Conservation (phyloP, 2,329 filamentous ascomycete species). For the Alternaria brassicicola region DNA sequence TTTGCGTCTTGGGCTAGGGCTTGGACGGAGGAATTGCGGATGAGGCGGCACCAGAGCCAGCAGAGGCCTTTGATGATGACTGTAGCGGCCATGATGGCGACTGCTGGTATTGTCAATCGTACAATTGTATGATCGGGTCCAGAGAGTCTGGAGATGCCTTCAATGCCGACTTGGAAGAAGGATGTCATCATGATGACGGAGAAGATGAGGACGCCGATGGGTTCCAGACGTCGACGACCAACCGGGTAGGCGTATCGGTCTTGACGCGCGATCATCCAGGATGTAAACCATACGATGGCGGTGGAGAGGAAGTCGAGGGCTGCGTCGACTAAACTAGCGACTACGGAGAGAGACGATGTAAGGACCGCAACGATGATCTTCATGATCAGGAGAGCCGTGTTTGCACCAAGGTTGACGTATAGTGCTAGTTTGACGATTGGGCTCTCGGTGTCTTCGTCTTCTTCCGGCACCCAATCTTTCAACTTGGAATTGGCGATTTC, state of each 20-base stretch:
- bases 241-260: slow-evolving; percentile 79
- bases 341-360: slow-evolving; percentile 80
- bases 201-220: slow-evolving; percentile 79
- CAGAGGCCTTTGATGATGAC: slow-evolving; percentile 81
- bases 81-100: slow-evolving; percentile 80
- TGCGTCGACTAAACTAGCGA: slow-evolving; percentile 80
- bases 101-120: slow-evolving; percentile 72
- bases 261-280: slow-evolving; percentile 72
- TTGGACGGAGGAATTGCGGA: slow-evolving; percentile 85
- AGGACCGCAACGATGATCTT: slow-evolving; percentile 79
- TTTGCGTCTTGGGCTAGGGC: slow-evolving; percentile 72
- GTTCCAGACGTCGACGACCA: slow-evolving; percentile 77
- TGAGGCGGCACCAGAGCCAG: slow-evolving; percentile 86
- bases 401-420: slow-evolving; percentile 82
- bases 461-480: slow-evolving; percentile 70
- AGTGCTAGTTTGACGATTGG: slow-evolving; percentile 85
- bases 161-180: slow-evolving; percentile 76
- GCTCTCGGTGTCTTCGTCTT: slow-evolving; percentile 75
- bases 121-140: slow-evolving; percentile 70
- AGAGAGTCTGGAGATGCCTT: slow-evolving; percentile 70
- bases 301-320: slow-evolving; percentile 81
- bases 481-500: slow-evolving; percentile 59
- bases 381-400: slow-evolving; percentile 73
- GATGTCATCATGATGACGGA: slow-evolving; percentile 86
- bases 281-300: slow-evolving; percentile 80